These are phyloP conservation scores for Aplosporella prunicola DNA, from an alignment of 2,329 filamentous ascomycete species.

Conservation along the genomic window DNA sequence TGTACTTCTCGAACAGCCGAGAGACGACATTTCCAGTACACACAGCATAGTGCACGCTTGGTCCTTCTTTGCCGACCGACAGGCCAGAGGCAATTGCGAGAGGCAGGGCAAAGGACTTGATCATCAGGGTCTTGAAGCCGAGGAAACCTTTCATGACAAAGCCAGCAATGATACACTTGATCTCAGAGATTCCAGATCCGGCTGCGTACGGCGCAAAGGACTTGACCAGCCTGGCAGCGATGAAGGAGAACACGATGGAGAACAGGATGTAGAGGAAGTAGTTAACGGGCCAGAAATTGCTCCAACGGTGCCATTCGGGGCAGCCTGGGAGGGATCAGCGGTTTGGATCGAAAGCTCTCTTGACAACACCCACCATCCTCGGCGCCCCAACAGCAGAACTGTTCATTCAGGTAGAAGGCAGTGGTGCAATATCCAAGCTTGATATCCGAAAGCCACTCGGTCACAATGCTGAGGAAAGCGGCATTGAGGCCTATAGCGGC, in stretches of 20 bases:
- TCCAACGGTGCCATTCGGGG: conserved; percentile 83
- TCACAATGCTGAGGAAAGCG: conserved; percentile 86
- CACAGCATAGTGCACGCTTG: conserved; percentile 97
- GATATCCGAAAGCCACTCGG: conserved; percentile 92
- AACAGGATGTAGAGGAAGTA: conserved; percentile 84
- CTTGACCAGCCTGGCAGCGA: conserved; percentile 76
- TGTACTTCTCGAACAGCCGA: conserved; percentile 84
- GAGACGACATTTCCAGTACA: conserved; percentile 97
- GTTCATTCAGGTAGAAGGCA: conserved; percentile 93
- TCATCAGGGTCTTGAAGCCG: conserved; percentile 79
- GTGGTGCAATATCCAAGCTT: conserved; percentile 95
- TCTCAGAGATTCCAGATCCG: conserved; percentile 94
- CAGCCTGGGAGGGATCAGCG: conserved; percentile 49
- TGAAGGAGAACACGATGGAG: conserved; percentile 72
- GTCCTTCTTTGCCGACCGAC: conserved; percentile 93
- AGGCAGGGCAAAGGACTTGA: conserved; percentile 87
- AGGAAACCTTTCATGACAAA: conserved; percentile 99
- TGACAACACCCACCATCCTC: conserved; percentile 55
- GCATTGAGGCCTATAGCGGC: conserved; percentile 90
- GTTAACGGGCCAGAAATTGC: conserved; percentile 64
- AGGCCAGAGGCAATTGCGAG: conserved; percentile 88
- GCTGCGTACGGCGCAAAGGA: conserved; percentile 92
- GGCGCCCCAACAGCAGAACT: conserved; percentile 96
- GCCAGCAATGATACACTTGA: conserved; percentile 97
- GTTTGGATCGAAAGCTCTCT: too few species aligned